Evolutionary conservation across 2,329 filamentous ascomycete species (phyloP).

Genomic region (Zasmidium angulare): DNA sequence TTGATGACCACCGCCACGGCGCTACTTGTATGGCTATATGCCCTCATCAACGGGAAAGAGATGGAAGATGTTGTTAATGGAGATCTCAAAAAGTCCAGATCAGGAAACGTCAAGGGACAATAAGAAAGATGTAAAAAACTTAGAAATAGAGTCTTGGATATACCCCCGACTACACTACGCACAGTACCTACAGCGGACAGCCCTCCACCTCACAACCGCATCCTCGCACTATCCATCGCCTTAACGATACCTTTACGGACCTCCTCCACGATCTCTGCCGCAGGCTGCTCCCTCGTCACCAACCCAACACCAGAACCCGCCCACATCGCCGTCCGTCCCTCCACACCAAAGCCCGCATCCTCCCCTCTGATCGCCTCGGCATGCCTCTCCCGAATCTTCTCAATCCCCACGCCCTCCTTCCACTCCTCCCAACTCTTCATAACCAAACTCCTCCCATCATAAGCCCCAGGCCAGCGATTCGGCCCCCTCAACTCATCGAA

Average conservation of each 20-base stretch:
- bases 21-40: constrained; percentile 69
- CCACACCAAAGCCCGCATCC: constrained; percentile 46
- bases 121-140: constrained; percentile 4
- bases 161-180: not conserved
- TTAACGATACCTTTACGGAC: constrained; percentile 39
- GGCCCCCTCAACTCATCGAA: constrained; percentile 58
- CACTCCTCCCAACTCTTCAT: constrained; percentile 54
- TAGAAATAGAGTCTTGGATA: not conserved
- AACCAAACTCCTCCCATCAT: constrained; percentile 58
- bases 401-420: constrained; percentile 37
- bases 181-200: too few species aligned
- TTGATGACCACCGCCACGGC: constrained; percentile 72
- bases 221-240: constrained; percentile 27
- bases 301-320: constrained; percentile 61
- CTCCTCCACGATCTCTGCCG: constrained; percentile 54
- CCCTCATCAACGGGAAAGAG: constrained; percentile 58
- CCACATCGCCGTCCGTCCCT: constrained; percentile 60
- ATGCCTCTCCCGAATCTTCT: constrained; percentile 46
- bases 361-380: constrained; percentile 49
- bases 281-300: constrained; percentile 50
- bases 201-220: constrained; percentile 4
- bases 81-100: constrained; percentile 18
- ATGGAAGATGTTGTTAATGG: constrained; percentile 14
- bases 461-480: constrained; percentile 56
- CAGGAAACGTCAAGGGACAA: constrained; percentile 29